Evolutionary conservation across 2,329 filamentous ascomycete species (phyloP).

Genomic region (Cercospora sp.): DNA sequence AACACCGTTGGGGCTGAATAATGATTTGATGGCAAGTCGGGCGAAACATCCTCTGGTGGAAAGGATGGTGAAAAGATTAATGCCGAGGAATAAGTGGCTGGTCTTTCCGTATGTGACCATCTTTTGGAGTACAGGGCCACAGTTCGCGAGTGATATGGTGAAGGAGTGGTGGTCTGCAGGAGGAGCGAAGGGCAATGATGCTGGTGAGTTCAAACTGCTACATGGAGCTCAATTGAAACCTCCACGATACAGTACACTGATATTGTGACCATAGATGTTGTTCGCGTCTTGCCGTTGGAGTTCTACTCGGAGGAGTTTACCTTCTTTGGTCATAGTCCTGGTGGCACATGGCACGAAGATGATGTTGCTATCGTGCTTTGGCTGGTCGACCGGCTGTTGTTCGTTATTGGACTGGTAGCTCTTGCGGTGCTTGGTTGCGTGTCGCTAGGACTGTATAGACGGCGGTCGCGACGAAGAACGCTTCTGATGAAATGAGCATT

Average conservation of each 20-base stretch:
- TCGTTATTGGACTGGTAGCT: not conserved
- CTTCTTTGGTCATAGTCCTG: conserved; percentile 38
- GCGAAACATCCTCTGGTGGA: conserved; percentile 30
- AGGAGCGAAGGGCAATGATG: not conserved
- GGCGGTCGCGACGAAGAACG: not conserved
- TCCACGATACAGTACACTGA: not conserved
- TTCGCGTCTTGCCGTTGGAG: conserved; percentile 28
- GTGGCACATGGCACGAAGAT: conserved; percentile 37
- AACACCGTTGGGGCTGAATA: conserved; percentile 70
- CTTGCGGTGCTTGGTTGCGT: not conserved
- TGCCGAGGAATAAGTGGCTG: conserved; percentile 26
- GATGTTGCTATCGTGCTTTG: conserved; percentile 37
- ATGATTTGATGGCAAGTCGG: conserved; percentile 65
- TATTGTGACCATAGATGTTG: not conserved
- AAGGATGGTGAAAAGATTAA: conserved; percentile 26
- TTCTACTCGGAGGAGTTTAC: conserved; percentile 38
- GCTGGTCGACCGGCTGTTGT: conserved; percentile 25
- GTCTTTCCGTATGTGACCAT: conserved; percentile 36
- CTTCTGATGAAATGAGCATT: not conserved
- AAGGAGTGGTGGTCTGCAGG: conserved; percentile 26
- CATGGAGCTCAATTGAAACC: not conserved
- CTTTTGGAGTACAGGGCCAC: conserved; percentile 37
- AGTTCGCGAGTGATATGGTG: conserved; percentile 34
- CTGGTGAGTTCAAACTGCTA: not conserved
- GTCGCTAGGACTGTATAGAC: not conserved